Evolutionary conservation across 192 early-diverging fungal genomes (phyloP), one percentile per base, ranked within the genome.

Genomic region (Lunasporangiospora selenospora): DNA sequence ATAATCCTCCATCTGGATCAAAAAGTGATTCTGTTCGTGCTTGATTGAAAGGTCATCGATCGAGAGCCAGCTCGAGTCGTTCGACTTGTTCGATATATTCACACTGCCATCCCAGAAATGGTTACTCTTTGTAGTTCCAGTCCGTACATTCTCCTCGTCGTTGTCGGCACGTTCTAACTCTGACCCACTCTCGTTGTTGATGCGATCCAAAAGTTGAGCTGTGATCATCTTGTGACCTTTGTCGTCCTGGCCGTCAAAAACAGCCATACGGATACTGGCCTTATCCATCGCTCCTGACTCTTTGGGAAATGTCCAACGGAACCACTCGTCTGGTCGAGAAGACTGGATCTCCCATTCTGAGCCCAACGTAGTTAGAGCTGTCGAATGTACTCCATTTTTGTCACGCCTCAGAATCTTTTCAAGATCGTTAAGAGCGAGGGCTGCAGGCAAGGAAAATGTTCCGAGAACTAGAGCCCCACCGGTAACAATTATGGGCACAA

Each of bases 1-100:
- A 36, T 63, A 31, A 13, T 73, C 69, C 55, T 73, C 54, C 23
- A 73, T 63, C 19, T 43, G 4, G 48, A 73, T 73, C 29, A 73
- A 12, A 2, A 73, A 0, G 32, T 73, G 69, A 37, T 73, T 58
- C 8, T 53, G 18, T 21, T 73, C 54, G 7, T 49, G 60, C 11
- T 10, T 47, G 3, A 73, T 36, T 0, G 23, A 18, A 32, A 73
- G 3, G 42, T 42, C 51, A 15, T 73, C 24, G 49, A 73, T 33
- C 1, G 29, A 24, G 18, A 54, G 21, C 0, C 13, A 41, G 1
- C 36, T 18, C 1, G 56, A 59, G 34, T 53, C 39, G 36, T 67
- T 67, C n/a, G n/a, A n/a, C n/a, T n/a, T n/a, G n/a, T n/a, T n/a
- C n/a, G n/a, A n/a, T n/a, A n/a, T n/a, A n/a, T n/a, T n/a, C n/a